Conservation (phyloP, 768 basidiomycete genomes). For the Tylopilus plumbeoviolaceoides region DNA sequence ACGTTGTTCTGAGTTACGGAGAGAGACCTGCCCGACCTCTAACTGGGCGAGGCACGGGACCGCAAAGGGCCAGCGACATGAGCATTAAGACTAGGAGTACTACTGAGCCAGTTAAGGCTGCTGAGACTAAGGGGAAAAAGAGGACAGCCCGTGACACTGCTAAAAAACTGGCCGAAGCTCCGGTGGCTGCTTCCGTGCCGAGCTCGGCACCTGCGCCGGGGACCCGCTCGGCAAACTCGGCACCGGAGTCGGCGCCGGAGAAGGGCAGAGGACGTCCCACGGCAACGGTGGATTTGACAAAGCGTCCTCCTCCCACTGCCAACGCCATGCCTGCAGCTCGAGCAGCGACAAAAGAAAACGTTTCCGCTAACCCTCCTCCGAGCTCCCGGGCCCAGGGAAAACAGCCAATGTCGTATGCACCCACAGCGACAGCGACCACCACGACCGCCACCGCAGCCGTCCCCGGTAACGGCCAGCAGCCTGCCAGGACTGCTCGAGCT, state of each 20-base stretch:
- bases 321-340: slow-evolving; percentile 43
- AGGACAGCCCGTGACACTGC: slow-evolving; percentile 34
- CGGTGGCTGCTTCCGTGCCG: slow-evolving; percentile 28
- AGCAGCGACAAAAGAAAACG: slow-evolving; percentile 37
- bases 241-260: slow-evolving; percentile 33
- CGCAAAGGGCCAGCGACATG: slow-evolving; percentile 13
- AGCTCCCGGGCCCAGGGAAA: slow-evolving; percentile 87
- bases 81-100: slow-evolving; percentile 29
- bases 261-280: slow-evolving; percentile 30
- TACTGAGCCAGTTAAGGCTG: slow-evolving; percentile 19
- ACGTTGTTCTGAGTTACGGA: slow-evolving; percentile 40
- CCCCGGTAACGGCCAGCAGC: slow-evolving; percentile 30
- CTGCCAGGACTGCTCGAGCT: slow-evolving; percentile 41
- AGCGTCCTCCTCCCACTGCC: slow-evolving; percentile 37
- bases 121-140: slow-evolving; percentile 42
- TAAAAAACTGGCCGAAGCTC: slow-evolving; percentile 20
- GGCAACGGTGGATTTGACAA: slow-evolving; percentile 33
- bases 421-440: slow-evolving; percentile 18
- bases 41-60: not conserved
- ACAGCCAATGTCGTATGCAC: slow-evolving; percentile 79
- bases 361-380: slow-evolving; percentile 44
- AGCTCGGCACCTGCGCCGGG: slow-evolving; percentile 23
- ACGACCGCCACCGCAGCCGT: slow-evolving; percentile 30
- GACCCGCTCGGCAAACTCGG: slow-evolving; percentile 25
- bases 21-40: slow-evolving; percentile 23